Percentiles rank a stretch among this genome's conserved stretches.
These are phyloP conservation scores for Echinochloa phyllopogon DNA, from an alignment of 176 grass and related monocot genomes.

Conservation along the genomic window DNA sequence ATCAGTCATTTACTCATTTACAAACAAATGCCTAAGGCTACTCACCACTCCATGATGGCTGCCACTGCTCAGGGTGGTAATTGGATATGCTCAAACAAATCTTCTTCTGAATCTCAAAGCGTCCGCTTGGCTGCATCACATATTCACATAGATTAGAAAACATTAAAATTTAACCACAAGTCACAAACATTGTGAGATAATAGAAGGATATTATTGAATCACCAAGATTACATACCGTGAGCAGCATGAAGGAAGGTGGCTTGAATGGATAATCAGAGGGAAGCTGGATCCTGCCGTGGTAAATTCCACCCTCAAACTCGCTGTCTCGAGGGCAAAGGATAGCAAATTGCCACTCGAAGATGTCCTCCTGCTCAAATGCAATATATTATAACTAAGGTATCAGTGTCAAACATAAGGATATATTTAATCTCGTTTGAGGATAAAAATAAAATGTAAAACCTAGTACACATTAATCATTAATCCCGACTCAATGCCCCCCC, in stretches of 20 bases:
- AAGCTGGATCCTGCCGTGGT: slow-evolving; percentile 93
- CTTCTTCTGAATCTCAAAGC: slow-evolving; percentile 97
- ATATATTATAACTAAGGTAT: not conserved
- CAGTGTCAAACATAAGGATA: not conserved
- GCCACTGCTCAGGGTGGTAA: slow-evolving; percentile 98
- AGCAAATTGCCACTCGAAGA: slow-evolving; percentile 99
- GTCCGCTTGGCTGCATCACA: slow-evolving; percentile 84
- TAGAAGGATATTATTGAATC: not conserved
- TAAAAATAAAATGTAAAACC: not conserved
- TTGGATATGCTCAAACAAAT: slow-evolving; percentile 99
- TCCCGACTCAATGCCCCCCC: not conserved
- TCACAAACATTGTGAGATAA: slow-evolving; percentile 9
- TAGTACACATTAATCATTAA: not conserved
- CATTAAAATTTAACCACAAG: slow-evolving; percentile 2
- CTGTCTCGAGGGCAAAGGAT: slow-evolving; percentile 84
- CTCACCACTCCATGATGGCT: slow-evolving; percentile 98
- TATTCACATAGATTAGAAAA: slow-evolving; percentile 34
- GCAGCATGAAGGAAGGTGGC: slow-evolving; percentile 94
- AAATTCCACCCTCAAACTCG: slow-evolving; percentile 97
- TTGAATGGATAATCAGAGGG: slow-evolving; percentile 96
- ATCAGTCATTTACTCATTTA: not conserved
- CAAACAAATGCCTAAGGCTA: slow-evolving; percentile 24
- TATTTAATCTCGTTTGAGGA: not conserved
- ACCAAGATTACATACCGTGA: slow-evolving; percentile 58
- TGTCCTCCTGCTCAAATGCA: slow-evolving; percentile 70